These are phyloP conservation scores for Lachancea waltii DNA, from an alignment of 805 yeast species.

Conservation along the genomic window DNA sequence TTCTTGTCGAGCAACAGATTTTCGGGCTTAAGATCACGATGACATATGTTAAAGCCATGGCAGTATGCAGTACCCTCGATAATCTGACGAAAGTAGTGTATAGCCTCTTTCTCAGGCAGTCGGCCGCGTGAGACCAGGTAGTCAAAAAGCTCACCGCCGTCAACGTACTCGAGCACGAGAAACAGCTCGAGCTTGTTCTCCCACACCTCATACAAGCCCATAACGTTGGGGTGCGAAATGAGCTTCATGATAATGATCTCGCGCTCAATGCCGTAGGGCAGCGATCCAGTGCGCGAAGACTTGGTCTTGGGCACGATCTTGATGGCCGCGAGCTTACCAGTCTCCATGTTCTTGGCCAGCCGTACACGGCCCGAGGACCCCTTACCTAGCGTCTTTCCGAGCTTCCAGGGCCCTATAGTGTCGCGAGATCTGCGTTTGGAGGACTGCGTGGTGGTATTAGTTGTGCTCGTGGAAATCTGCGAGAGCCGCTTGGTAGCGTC, in stretches of 20 bases:
- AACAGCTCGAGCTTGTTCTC: slow-evolving; percentile 88
- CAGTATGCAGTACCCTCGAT: slow-evolving; percentile 74
- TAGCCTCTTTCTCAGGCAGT: slow-evolving; percentile 65
- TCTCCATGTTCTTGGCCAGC: slow-evolving; percentile 58
- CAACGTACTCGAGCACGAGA: slow-evolving; percentile 73
- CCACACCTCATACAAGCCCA: slow-evolving; percentile 95
- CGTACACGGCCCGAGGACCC: slow-evolving; percentile 81
- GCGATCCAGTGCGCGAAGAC: slow-evolving; percentile 47
- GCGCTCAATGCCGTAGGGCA: slow-evolving; percentile 93
- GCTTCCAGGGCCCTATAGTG: slow-evolving; percentile 74
- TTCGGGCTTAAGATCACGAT: slow-evolving; percentile 79
- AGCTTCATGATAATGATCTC: slow-evolving; percentile 97
- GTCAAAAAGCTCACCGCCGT: slow-evolving; percentile 84
- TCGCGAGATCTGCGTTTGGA: slow-evolving; percentile 31
- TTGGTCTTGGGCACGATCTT: slow-evolving; percentile 64
- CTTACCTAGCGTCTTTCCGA: slow-evolving; percentile 72
- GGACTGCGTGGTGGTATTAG: slow-evolving; percentile 23
- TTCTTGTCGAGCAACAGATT: slow-evolving; percentile 60
- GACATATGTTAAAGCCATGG: slow-evolving; percentile 75
- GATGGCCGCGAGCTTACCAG: slow-evolving; percentile 76
- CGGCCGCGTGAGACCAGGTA: slow-evolving; percentile 63
- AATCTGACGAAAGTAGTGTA: slow-evolving; percentile 70
- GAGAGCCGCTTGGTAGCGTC: slow-evolving; percentile 33
- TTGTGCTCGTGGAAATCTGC: slow-evolving; percentile 25
- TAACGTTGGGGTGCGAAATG: slow-evolving; percentile 86